phyloP scores from a whole-genome alignment of 768 basidiomycete genomes.

The Antrodiella citrinella region DNA sequence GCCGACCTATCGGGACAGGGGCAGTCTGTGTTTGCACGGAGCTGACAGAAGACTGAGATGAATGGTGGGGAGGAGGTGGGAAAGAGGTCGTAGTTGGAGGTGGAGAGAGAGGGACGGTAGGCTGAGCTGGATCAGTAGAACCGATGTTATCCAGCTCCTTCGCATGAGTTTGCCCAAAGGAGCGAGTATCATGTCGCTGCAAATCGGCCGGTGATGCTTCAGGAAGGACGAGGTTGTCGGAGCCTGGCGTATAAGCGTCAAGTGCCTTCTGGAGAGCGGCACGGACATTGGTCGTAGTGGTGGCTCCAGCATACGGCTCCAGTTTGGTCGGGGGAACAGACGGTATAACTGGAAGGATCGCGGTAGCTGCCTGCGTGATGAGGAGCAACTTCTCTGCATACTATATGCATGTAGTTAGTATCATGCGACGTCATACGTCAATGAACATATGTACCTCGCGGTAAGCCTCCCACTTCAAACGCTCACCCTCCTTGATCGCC shows the following conservation, averaged over 20 bases:
- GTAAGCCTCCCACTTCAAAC: slow-evolving; percentile 72
- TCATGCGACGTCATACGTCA: background rate
- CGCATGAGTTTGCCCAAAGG: slow-evolving; percentile 81
- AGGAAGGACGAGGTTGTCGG: slow-evolving; percentile 40
- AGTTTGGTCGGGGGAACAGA: slow-evolving; percentile 51
- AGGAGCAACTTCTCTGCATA: slow-evolving; percentile 77
- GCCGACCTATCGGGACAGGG: background rate
- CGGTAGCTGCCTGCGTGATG: slow-evolving; percentile 60
- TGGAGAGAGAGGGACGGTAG: slow-evolving; percentile 35
- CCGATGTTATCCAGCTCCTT: slow-evolving; percentile 57
- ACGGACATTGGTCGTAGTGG: slow-evolving; percentile 59
- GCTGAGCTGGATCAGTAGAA: slow-evolving; percentile 20
- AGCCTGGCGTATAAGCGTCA: slow-evolving; percentile 69
- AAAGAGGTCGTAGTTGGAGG: slow-evolving; percentile 21
- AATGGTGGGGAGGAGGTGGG: slow-evolving; percentile 8
- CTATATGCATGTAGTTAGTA: slow-evolving; percentile 26
- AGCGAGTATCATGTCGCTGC: slow-evolving; percentile 63
- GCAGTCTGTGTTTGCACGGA: no score
- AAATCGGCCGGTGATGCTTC: slow-evolving; percentile 45
- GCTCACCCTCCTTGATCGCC: slow-evolving; percentile 67
- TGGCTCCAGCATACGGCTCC: slow-evolving; percentile 52
- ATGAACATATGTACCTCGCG: slow-evolving; percentile 47
- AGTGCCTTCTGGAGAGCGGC: slow-evolving; percentile 72
- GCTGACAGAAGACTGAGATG: slow-evolving; percentile 7
- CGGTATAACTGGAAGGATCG: slow-evolving; percentile 57